phyloP scores from a whole-genome alignment of 1,139 yeast species.

The Taiozyma onychis region DNA sequence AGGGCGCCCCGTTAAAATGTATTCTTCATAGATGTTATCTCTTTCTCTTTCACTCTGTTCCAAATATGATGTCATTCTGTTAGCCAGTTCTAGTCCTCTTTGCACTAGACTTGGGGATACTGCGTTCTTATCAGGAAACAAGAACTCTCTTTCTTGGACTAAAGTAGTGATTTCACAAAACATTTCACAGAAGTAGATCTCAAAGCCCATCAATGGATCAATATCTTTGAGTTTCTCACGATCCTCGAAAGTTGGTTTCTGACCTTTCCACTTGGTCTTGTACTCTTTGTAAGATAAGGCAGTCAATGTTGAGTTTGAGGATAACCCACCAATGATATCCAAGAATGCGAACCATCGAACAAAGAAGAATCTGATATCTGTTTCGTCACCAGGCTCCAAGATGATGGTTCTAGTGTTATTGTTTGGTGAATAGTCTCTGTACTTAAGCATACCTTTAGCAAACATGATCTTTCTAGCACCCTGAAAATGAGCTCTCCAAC shows the following conservation, averaged over 20 bases:
- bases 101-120: slow-evolving; percentile 26
- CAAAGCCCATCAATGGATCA: slow-evolving; percentile 57
- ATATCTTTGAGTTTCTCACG: slow-evolving; percentile 32
- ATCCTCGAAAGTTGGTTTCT: slow-evolving; percentile 13
- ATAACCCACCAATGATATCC: slow-evolving; percentile 61
- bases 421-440: slow-evolving; percentile 12
- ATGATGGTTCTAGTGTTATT: slow-evolving; percentile 4
- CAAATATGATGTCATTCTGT: slow-evolving; percentile 26
- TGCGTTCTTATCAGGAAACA: slow-evolving; percentile 23
- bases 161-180: slow-evolving; percentile 42
- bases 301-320: slow-evolving; percentile 22
- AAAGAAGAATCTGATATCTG: slow-evolving; percentile 52
- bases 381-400: slow-evolving; percentile 21
- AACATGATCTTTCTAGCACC: slow-evolving; percentile 67
- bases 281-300: slow-evolving; percentile 7
- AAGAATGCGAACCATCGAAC: slow-evolving; percentile 69
- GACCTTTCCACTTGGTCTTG: slow-evolving; percentile 23
- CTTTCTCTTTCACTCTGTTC: slow-evolving; percentile 26
- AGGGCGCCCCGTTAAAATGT: slow-evolving; percentile 4
- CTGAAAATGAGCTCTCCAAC: slow-evolving; percentile 59
- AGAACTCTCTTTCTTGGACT: slow-evolving; percentile 25
- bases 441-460: slow-evolving; percentile 44
- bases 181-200: slow-evolving; percentile 44
- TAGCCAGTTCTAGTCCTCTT: slow-evolving; percentile 44
- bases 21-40: slow-evolving; percentile 25